Evolutionary conservation across 106 monocot species (phyloP), one percentile per base, ranked within the genome.

Genomic region (Xerophyta viscosa): DNA sequence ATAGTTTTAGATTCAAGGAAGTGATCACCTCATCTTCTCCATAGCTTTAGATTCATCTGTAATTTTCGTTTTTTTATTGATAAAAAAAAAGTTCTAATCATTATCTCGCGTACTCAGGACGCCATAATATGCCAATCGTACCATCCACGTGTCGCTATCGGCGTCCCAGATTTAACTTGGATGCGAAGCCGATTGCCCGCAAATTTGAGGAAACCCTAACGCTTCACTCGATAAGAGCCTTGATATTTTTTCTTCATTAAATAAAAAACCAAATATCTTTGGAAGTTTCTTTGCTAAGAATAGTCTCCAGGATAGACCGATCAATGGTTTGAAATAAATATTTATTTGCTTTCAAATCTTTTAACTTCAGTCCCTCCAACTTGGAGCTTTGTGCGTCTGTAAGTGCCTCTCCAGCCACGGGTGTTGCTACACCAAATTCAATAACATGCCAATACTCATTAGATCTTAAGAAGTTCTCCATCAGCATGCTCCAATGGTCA

Each of bases 241-340:
- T 66, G 46, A 31, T 66, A 49, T 24, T 66, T 66, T 20, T 63
- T 63, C 66, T 58, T 67, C 66, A 67, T 67, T 18, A 46, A 67
- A 67, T 58, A n/a, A n/a, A n/a, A n/a, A n/a, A 56, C 48, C 57
- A 67, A 58, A 67, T 58, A 56, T 67, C 49, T 11, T 67, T 58
- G 36, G 36, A 67, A 23, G 66, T 67, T 18, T 64, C 52, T 53
- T 64, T 64, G 29, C 52, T 21, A 28, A 52, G 52, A 64, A 64
- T 53, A 3, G 52, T 64, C 41, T 64, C 51, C 63, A 64, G 20
- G 26, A 41, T 43, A 4, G 58, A 26, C 8, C 24, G 13, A 27
- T 43, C 42, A 52, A 52, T 30, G 27, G 52, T 29, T 18, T 52
- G 29, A 17, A 52, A 52, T 8, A 52, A 31, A 30, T 58, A 58